Conservation (phyloP, 2,329 filamentous ascomycete genomes). For the Huntiella savannae region DNA sequence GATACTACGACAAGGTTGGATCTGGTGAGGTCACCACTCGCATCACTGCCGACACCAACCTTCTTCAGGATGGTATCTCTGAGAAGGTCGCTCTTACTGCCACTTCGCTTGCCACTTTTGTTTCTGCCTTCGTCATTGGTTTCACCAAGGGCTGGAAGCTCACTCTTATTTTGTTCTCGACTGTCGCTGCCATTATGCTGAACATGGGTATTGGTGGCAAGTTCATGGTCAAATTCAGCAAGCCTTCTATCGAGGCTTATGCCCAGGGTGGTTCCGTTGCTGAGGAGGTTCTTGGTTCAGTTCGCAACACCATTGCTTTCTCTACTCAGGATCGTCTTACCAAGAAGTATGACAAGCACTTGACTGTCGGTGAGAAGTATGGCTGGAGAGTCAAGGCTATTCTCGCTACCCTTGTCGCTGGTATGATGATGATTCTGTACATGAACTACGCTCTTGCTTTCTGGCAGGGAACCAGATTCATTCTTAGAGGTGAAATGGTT, state of each 20-base stretch:
- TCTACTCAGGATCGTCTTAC: conserved; percentile 87
- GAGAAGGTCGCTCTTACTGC: conserved; percentile 71
- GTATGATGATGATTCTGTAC: conserved; percentile 69
- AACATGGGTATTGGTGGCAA: conserved; percentile 55
- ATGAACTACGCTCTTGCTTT: conserved; percentile 76
- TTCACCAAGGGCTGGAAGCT: conserved; percentile 89
- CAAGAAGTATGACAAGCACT: conserved; percentile 60
- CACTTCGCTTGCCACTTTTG: conserved; percentile 59
- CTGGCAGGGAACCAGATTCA: conserved; percentile 66
- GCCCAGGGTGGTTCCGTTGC: conserved; percentile 72
- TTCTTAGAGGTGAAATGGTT: conserved; percentile 44
- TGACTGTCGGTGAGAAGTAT: conserved; percentile 52
- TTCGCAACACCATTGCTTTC: conserved; percentile 82
- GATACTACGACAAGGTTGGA: conserved; percentile 81
- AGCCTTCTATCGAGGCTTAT: conserved; percentile 58
- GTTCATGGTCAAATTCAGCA: conserved; percentile 67
- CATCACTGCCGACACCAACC: conserved; percentile 83
- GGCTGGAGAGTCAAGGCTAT: conserved; percentile 58
- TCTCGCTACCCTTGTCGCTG: conserved; percentile 60
- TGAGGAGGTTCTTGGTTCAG: conserved; percentile 85
- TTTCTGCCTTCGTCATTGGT: conserved; percentile 76
- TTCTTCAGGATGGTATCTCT: conserved; percentile 84
- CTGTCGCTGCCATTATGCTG: conserved; percentile 59
- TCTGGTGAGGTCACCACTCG: conserved; percentile 86
- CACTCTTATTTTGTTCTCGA: conserved; percentile 69